Conservation (phyloP, 2,329 filamentous ascomycete species). For the Eurotiales sp. region DNA sequence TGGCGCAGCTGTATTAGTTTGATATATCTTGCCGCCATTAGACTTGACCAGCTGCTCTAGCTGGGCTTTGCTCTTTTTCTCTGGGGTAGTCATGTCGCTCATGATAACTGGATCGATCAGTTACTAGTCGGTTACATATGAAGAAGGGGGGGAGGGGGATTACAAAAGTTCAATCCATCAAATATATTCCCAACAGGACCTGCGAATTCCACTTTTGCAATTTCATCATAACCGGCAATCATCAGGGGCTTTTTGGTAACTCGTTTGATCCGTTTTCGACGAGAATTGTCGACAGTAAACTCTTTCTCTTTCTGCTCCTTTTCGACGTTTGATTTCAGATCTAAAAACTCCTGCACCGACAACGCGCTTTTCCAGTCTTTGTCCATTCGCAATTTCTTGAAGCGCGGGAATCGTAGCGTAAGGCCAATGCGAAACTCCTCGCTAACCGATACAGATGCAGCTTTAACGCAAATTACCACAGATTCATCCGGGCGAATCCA, state of each 20-base stretch:
- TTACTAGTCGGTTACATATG: not conserved
- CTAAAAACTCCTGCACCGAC: conserved; percentile 71
- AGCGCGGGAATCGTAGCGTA: conserved; percentile 87
- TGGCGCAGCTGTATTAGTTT: conserved; percentile 62
- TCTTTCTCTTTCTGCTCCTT: conserved; percentile 68
- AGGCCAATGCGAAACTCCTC: conserved; percentile 72
- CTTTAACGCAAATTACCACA: conserved; percentile 83
- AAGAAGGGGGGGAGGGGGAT: conserved; percentile 13
- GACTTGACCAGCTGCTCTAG: conserved; percentile 78
- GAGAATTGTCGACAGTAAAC: conserved; percentile 65
- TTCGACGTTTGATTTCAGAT: conserved; percentile 65
- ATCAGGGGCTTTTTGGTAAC: conserved; percentile 63
- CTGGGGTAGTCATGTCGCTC: conserved; percentile 66
- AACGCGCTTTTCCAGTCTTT: conserved; percentile 79
- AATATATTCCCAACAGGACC: conserved; percentile 65
- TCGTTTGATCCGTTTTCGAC: conserved; percentile 61
- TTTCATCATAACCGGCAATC: conserved; percentile 66
- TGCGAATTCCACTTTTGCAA: conserved; percentile 50
- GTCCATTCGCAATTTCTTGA: conserved; percentile 76
- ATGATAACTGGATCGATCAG: conserved; percentile 53
- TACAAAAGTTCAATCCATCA: conserved; percentile 70
- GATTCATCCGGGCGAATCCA: conserved; percentile 93
- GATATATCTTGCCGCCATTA: conserved; percentile 75
- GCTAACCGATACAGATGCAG: conserved; percentile 69
- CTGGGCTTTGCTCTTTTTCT: conserved; percentile 72